A percentile compares a stretch with the other conserved stretches of the same genome.
phyloP scores from a whole-genome alignment of 306 rosid species.

The Crataegus laevigata region DNA sequence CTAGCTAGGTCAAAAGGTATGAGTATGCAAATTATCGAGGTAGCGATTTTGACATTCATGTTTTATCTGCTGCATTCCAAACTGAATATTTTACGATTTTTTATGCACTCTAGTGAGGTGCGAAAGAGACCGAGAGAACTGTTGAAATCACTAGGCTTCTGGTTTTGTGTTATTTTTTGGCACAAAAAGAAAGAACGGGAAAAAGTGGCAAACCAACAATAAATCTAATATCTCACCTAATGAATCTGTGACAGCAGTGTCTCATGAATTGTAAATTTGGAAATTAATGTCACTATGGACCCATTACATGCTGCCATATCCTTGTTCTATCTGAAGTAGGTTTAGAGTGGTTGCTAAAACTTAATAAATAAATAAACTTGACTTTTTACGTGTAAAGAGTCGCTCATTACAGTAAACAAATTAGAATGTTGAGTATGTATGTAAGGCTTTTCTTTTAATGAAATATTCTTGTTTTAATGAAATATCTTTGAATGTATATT shows the following conservation, averaged over 20 bases:
- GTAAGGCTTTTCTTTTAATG: too few species aligned
- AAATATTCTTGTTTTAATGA: too few species aligned
- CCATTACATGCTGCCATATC: slow-evolving; percentile 7
- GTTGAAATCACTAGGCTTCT: neutral
- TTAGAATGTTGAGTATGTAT: too few species aligned
- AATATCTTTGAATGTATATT: too few species aligned
- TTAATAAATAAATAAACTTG: neutral
- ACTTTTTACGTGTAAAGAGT: rapidly evolving
- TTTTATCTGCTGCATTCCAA: too few species aligned
- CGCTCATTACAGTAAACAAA: too few species aligned
- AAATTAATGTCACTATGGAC: neutral
- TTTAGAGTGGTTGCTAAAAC: neutral
- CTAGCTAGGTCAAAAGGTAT: neutral
- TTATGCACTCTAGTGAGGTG: too few species aligned
- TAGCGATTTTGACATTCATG: neutral
- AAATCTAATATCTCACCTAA: slow-evolving; percentile 3
- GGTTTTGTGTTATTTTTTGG: neutral
- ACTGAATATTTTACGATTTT: too few species aligned
- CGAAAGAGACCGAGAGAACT: too few species aligned
- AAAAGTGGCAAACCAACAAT: neutral
- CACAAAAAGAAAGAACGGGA: neutral
- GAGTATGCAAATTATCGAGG: neutral
- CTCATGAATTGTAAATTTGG: neutral
- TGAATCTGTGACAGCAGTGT: slow-evolving; percentile 1
- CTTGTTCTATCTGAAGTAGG: slow-evolving; percentile 1